These are phyloP conservation scores for Zymoseptoria tritici DNA, from an alignment of 2,329 filamentous ascomycete species.

Conservation along the genomic window DNA sequence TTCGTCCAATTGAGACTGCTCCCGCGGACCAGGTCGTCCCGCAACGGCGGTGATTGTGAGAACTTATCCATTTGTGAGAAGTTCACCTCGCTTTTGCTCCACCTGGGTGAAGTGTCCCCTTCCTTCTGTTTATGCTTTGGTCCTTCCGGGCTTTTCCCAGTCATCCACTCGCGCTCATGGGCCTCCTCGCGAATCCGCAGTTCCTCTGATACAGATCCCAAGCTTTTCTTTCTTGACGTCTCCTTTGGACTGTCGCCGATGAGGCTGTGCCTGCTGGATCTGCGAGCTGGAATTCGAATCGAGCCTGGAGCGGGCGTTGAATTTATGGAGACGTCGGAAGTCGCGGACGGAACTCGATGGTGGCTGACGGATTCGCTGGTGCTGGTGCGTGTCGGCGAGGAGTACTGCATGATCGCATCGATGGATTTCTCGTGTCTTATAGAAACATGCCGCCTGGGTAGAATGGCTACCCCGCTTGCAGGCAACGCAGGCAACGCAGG, in stretches of 20 bases:
- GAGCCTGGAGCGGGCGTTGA: not conserved
- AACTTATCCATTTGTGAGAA: not conserved
- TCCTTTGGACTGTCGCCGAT: not conserved
- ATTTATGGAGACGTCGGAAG: not conserved
- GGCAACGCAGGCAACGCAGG: not conserved
- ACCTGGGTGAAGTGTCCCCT: not conserved
- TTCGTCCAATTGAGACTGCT: slow-evolving; percentile 52
- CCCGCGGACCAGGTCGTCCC: slow-evolving; percentile 34
- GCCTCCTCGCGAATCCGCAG: slow-evolving; percentile 15
- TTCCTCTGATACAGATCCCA: slow-evolving; percentile 18
- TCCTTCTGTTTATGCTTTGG: slow-evolving; percentile 6
- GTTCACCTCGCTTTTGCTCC: not conserved
- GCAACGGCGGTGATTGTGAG: slow-evolving; percentile 16
- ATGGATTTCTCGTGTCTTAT: not conserved
- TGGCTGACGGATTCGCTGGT: not conserved
- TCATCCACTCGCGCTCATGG: slow-evolving; percentile 26
- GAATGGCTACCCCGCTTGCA: not conserved
- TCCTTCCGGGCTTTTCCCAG: slow-evolving; percentile 13
- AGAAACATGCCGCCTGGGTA: not conserved
- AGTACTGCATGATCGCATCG: not conserved
- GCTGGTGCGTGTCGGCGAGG: not conserved
- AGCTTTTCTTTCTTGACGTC: slow-evolving; percentile 6
- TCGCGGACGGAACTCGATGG: not conserved
- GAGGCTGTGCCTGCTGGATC: not conserved
- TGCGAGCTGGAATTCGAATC: not conserved